Evolutionary conservation across 108 stramenopile species (phyloP).

Genomic region (Nitzschia sp.): DNA sequence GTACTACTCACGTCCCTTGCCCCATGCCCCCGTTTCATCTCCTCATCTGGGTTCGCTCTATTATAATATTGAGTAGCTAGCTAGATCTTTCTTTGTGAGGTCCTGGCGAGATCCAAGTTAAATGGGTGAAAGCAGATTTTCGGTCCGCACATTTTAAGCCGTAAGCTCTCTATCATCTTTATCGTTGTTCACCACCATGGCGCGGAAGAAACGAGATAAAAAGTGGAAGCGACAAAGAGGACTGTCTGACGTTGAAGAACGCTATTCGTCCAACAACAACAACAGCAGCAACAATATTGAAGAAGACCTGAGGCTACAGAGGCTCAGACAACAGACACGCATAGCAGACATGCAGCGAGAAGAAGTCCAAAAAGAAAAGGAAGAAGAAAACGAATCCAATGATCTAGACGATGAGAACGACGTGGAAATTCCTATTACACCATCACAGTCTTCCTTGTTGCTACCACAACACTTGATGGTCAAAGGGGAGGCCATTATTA

Average conservation of each 20-base stretch:
- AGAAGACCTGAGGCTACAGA: slow-evolving; percentile 31
- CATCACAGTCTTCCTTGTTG: neutral
- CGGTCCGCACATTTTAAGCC: no score
- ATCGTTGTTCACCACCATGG: no score
- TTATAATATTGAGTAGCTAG: no score
- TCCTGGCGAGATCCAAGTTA: no score
- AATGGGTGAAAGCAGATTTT: no score
- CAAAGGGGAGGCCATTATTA: neutral
- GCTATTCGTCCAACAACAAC: neutral
- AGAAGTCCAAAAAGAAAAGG: neutral
- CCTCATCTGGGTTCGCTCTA: no score
- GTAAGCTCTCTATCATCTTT: no score
- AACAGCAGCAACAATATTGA: slow-evolving; percentile 2
- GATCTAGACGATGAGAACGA: neutral
- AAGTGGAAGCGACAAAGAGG: neutral
- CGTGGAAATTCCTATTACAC: neutral
- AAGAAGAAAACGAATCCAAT: neutral
- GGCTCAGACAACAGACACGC: slow-evolving; percentile 28
- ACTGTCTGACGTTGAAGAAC: no score
- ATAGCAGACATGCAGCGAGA: no score
- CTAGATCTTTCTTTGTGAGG: no score
- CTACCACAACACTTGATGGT: neutral
- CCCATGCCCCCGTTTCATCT: no score
- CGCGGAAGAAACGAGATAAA: neutral
- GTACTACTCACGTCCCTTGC: no score